Evolutionary conservation across 345 rosid genomes (phyloP), one percentile per base, ranked within the genome.

Genomic region (Raphanus sativus): DNA sequence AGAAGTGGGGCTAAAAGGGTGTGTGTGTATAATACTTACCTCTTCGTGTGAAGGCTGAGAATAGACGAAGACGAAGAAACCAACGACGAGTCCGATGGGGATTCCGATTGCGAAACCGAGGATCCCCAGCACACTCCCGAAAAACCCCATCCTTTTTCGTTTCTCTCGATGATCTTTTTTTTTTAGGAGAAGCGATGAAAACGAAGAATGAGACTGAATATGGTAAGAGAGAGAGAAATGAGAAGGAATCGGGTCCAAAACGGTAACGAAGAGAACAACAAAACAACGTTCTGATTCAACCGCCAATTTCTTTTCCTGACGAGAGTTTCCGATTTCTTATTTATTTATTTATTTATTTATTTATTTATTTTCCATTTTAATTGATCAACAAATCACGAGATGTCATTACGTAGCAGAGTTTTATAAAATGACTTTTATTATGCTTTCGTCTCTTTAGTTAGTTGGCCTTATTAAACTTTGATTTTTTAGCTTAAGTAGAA

Each of bases 91-190:
- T 30, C 97, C 97, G 28, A 87, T 25, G 28, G 93, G 89, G 76
- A 90, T 74, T 67, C 97, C 97, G 78, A 90, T 80, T 25, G 67
- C 86, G 81, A 90, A 90, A 69, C 97, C 97, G 45, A 90, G 3
- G 45, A 87, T 62, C 36, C 92, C 96, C 74, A 88, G 42, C 3
- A 90, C 71, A 84, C 85, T 81, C 4, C 82, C 77, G 36, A 87
- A 33, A 13, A 92, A 79, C 3, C 93, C 88, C 95, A 85, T 88
- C 38, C 56, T 55, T 30, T 62, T 26, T 13, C 1, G 5, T 24
- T 26, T 10, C 8, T 67, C 13, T 36, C 36, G 71, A 28, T 13
- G 76, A 32, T 58, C 5, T 21, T 8, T 42, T 12, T 21, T 21
- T 21, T 21, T 21, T 12, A 3, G 29, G 61, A 8, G 29, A 73